A percentile compares a stretch with the other conserved stretches of the same genome.
Evolutionary conservation across 257 asterid genomes (phyloP).

Genomic region (Jacaranda mimosifolia): DNA sequence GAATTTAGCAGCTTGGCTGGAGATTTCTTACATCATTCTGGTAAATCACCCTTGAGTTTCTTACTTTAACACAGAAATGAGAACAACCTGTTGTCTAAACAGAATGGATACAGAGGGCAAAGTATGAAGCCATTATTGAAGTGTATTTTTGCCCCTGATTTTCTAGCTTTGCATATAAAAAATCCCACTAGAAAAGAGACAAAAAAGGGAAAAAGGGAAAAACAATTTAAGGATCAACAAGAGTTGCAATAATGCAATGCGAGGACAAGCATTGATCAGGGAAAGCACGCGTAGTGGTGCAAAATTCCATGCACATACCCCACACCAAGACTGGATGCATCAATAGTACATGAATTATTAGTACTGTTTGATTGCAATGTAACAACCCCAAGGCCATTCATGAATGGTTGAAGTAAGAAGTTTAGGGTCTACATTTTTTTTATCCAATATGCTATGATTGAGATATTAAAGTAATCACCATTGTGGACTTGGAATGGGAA

Average conservation of each 20-base stretch:
- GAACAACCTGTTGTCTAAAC: too few relatives aligned
- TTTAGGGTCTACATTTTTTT: conserved; percentile 32
- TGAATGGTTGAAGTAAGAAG: conserved; percentile 34
- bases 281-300: conserved; percentile 38
- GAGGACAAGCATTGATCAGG: background rate
- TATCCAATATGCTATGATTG: conserved; percentile 13
- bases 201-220: background rate
- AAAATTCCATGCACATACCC: background rate
- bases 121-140: too few relatives aligned
- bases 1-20: background rate
- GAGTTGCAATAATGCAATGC: conserved; percentile 11
- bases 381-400: conserved; percentile 34
- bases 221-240: background rate
- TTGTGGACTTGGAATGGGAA: background rate
- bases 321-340: conserved; percentile 28
- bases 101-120: too few relatives aligned
- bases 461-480: conserved; percentile 19
- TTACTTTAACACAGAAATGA: background rate
- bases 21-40: conserved; percentile 15
- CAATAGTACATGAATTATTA: conserved; percentile 28
- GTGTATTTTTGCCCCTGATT: too few relatives aligned
- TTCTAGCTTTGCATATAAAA: too few relatives aligned
- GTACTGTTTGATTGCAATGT: conserved; percentile 48
- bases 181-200: background rate
- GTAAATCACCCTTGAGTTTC: background rate